A percentile compares a stretch with the other conserved stretches of the same genome.
Conservation (phyloP, 2,329 filamentous ascomycete species). For the Trichophyton verrucosum region DNA sequence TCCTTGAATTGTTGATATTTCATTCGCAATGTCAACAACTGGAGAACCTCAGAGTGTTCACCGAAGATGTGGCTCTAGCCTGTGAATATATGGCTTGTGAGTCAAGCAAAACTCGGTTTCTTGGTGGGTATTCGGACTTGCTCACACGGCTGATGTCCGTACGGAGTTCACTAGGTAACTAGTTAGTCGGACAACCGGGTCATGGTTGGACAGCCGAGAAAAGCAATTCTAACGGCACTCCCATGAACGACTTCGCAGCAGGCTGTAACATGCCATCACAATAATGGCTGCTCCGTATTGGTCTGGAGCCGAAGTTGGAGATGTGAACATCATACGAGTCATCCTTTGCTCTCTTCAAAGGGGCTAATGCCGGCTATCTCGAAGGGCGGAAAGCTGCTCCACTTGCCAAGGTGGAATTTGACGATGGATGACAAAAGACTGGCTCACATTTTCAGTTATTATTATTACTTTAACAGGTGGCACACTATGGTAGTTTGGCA, state of each 20-base stretch:
- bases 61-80: not conserved
- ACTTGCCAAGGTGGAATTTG: not conserved
- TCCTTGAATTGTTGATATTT: not conserved
- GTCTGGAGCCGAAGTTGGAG: no score
- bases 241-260: no score
- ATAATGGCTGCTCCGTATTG: no score
- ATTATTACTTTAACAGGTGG: no score
- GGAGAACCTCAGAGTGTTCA: no score
- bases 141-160: not conserved
- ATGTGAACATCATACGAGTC: no score
- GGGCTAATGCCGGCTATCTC: not conserved
- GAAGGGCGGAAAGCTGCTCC: conserved; percentile 1
- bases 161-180: not conserved
- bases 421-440: not conserved
- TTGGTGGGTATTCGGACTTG: not conserved
- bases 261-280: no score
- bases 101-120: not conserved
- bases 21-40: not conserved
- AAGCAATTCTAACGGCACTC: not conserved
- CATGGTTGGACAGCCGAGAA: not conserved
- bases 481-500: not conserved
- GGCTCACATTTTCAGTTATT: not conserved
- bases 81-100: not conserved
- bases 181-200: not conserved
- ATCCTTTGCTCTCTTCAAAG: not conserved